These are phyloP conservation scores for Suillus clintonianus DNA, from an alignment of 768 basidiomycete genomes.

Conservation along the genomic window DNA sequence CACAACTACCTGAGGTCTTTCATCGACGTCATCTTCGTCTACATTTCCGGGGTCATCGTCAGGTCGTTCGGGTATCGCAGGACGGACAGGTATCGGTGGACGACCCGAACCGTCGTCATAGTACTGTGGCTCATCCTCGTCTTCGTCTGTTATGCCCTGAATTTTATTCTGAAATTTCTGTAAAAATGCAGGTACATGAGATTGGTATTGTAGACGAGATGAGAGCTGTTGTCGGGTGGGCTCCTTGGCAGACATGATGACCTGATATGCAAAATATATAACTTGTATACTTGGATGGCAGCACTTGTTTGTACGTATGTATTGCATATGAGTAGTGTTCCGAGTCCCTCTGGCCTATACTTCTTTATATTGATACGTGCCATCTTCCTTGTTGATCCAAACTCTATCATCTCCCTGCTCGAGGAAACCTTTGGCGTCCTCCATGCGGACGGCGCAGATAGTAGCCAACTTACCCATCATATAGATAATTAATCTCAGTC, in stretches of 20 bases:
- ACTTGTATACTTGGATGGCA: too few relatives aligned
- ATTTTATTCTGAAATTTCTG: constrained; percentile 65
- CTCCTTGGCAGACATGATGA: constrained; percentile 50
- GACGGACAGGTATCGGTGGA: constrained; percentile 74
- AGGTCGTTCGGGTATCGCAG: constrained; percentile 69
- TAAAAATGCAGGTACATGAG: constrained; percentile 63
- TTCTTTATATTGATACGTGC: too few relatives aligned
- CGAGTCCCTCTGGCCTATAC: too few relatives aligned
- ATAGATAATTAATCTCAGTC: too few relatives aligned
- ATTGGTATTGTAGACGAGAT: constrained; percentile 64
- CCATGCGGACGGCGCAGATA: too few relatives aligned
- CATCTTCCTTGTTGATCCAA: too few relatives aligned
- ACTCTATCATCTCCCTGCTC: too few relatives aligned
- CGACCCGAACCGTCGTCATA: constrained; percentile 70
- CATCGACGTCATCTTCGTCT: constrained; percentile 72
- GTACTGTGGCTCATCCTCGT: constrained; percentile 53
- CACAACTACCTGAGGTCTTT: constrained; percentile 88
- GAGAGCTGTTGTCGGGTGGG: constrained; percentile 74
- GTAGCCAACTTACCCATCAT: too few relatives aligned
- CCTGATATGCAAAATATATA: too few relatives aligned
- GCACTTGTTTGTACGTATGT: too few relatives aligned
- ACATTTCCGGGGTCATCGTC: constrained; percentile 71
- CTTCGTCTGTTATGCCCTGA: constrained; percentile 52
- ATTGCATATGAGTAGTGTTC: too few relatives aligned
- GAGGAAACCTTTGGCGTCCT: too few relatives aligned